Evolutionary conservation across 805 yeast species (phyloP).

Genomic region (Candida stauntonica): DNA sequence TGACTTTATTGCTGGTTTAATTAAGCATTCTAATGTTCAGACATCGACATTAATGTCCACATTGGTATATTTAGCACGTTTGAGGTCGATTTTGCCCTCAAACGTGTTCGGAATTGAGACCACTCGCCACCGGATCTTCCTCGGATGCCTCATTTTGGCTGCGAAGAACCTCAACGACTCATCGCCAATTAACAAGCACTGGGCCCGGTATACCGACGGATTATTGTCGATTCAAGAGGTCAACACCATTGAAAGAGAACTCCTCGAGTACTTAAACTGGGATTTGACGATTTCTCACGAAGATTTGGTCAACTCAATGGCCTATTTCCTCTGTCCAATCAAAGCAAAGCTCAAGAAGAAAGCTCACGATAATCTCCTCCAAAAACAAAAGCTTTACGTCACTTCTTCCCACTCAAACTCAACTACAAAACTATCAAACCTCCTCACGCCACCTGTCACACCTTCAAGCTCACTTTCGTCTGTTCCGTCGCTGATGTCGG

Average conservation of each 20-base stretch:
- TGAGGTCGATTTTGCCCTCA: slow-evolving; percentile 74
- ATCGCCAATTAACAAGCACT: slow-evolving; percentile 91
- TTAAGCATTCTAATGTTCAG: slow-evolving; percentile 84
- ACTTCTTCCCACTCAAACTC: slow-evolving; percentile 18
- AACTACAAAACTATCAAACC: slow-evolving; percentile 12
- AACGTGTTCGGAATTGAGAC: slow-evolving; percentile 90
- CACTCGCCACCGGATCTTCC: slow-evolving; percentile 87
- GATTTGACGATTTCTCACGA: slow-evolving; percentile 63
- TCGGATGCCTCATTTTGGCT: slow-evolving; percentile 85
- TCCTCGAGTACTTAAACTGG: slow-evolving; percentile 82
- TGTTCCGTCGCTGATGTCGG: slow-evolving; percentile 38
- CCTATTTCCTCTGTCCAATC: slow-evolving; percentile 74
- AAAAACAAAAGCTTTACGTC: slow-evolving; percentile 23
- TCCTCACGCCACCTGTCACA: slow-evolving; percentile 17
- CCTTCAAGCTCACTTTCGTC: slow-evolving; percentile 24
- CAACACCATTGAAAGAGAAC: slow-evolving; percentile 86
- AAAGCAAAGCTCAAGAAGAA: slow-evolving; percentile 35
- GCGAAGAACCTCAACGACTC: slow-evolving; percentile 93
- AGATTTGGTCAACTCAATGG: slow-evolving; percentile 65
- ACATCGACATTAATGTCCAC: slow-evolving; percentile 94
- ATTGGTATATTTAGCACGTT: slow-evolving; percentile 72
- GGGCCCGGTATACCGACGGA: slow-evolving; percentile 92
- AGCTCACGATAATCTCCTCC: slow-evolving; percentile 24
- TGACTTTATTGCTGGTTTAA: slow-evolving; percentile 66
- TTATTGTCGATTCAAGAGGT: slow-evolving; percentile 72